These are phyloP conservation scores for Jamesozyma jinghongensis DNA, from an alignment of 805 yeast genomes.

Conservation along the genomic window DNA sequence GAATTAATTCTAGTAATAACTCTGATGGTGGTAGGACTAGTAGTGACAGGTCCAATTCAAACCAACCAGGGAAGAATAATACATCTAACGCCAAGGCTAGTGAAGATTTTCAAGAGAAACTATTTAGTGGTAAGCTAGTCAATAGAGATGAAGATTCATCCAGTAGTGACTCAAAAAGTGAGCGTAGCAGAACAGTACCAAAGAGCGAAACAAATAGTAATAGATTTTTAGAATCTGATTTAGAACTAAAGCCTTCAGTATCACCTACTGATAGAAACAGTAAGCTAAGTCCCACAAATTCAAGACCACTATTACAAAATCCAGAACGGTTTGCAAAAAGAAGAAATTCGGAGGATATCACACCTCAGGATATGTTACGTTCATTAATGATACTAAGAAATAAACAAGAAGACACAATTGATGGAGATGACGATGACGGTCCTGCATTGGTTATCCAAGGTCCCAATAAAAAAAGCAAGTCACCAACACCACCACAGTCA, in stretches of 20 bases:
- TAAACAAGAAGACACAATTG: slow-evolving; percentile 31
- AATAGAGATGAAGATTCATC: slow-evolving; percentile 24
- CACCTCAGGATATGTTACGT: slow-evolving; percentile 76
- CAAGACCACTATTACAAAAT: no score
- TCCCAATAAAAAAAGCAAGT: slow-evolving; percentile 40
- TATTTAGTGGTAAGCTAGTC: slow-evolving; percentile 30
- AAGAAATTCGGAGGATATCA: slow-evolving; percentile 40
- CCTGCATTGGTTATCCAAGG: slow-evolving; percentile 71
- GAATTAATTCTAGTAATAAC: no score
- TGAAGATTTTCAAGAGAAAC: slow-evolving; percentile 27
- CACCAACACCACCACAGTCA: neutral
- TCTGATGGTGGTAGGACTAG: no score
- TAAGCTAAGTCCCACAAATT: no score
- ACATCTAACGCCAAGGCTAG: slow-evolving; percentile 3
- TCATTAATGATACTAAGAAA: slow-evolving; percentile 75
- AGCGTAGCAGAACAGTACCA: neutral
- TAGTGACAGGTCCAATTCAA: neutral
- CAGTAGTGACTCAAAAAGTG: neutral
- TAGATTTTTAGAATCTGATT: no score
- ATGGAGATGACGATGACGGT: slow-evolving; percentile 48
- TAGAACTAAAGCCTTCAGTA: neutral
- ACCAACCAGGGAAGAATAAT: slow-evolving; percentile 2
- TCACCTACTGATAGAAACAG: neutral
- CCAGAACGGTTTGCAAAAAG: slow-evolving; percentile 28
- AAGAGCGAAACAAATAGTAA: neutral